A percentile compares a stretch with the other conserved stretches of the same genome.
These are phyloP conservation scores for Jamesozyma spencerorum DNA, from an alignment of 805 yeast species.

Conservation along the genomic window DNA sequence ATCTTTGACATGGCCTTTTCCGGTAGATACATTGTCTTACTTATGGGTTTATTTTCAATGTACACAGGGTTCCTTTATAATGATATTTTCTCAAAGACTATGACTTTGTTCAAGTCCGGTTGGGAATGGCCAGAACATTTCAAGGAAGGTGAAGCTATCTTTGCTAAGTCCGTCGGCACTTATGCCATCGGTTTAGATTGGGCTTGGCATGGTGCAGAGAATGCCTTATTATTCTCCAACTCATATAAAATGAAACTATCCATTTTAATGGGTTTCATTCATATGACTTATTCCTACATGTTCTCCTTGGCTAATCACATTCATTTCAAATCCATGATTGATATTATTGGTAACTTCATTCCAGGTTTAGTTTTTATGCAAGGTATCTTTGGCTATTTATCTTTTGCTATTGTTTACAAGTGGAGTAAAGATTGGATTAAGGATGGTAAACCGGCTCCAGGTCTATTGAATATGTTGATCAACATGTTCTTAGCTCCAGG, in stretches of 20 bases:
- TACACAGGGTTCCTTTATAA: conserved; percentile 68
- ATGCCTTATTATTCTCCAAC: conserved; percentile 56
- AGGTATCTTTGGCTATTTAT: conserved; percentile 62
- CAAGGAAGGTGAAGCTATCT: conserved; percentile 41
- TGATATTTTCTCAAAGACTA: conserved; percentile 60
- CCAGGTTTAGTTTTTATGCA: conserved; percentile 73
- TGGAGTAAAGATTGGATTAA: conserved; percentile 68
- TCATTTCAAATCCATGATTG: conserved; percentile 50
- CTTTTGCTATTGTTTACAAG: conserved; percentile 59
- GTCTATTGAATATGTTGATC: conserved; percentile 64
- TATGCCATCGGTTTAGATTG: conserved; percentile 61
- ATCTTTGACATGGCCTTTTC: conserved; percentile 68
- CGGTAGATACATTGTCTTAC: conserved; percentile 58
- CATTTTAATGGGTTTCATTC: conserved; percentile 64
- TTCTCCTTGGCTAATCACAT: conserved; percentile 58
- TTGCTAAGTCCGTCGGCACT: conserved; percentile 41
- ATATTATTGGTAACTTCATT: conserved; percentile 61
- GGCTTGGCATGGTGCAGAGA: conserved; percentile 77
- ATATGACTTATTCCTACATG: conserved; percentile 63
- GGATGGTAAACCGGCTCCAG: conserved; percentile 57
- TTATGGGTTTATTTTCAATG: conserved; percentile 67
- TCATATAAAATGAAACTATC: conserved; percentile 74
- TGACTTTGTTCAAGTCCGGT: conserved; percentile 59
- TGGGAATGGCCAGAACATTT: conserved; percentile 56
- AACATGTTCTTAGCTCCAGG: conserved; percentile 73